A percentile compares a stretch with the other conserved stretches of the same genome.
Conservation (phyloP, 225 moss, liverwort and hornwort species). For the Polytrichum formosum region DNA sequence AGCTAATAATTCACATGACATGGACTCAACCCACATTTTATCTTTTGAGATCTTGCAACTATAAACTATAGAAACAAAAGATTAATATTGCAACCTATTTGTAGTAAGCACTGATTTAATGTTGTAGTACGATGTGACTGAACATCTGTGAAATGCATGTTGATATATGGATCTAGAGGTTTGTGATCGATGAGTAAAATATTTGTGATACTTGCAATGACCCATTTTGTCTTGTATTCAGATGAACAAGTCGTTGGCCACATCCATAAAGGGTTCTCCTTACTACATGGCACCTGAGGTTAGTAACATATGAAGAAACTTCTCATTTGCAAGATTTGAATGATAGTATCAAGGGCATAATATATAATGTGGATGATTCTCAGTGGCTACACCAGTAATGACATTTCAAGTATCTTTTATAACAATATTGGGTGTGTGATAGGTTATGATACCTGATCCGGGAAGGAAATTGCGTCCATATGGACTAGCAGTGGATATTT, state of each 20-base stretch:
- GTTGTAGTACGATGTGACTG: too few relatives aligned
- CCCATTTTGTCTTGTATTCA: conserved; percentile 27
- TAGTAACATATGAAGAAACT: background rate
- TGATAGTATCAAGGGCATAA: background rate
- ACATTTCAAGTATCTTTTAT: too few relatives aligned
- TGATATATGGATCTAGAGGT: too few relatives aligned
- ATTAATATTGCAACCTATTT: too few relatives aligned
- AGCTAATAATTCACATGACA: too few relatives aligned
- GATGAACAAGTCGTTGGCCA: conserved; percentile 68
- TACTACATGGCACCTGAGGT: conserved; percentile 99
- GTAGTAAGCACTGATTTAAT: too few relatives aligned
- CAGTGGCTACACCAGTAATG: background rate
- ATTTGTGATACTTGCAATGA: background rate
- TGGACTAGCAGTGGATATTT: conserved; percentile 85
- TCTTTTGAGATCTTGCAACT: too few relatives aligned
- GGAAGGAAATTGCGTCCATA: conserved; percentile 47
- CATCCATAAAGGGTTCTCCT: conserved; percentile 79
- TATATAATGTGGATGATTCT: background rate
- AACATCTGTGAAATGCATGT: too few relatives aligned
- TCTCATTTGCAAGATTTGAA: background rate
- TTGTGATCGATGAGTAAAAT: too few relatives aligned
- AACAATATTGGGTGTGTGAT: background rate
- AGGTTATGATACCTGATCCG: conserved; percentile 38
- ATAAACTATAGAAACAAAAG: too few relatives aligned
- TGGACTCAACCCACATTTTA: too few relatives aligned